Percentiles rank a stretch among this genome's conserved stretches.
phyloP scores from a whole-genome alignment of 2,329 filamentous ascomycete genomes.

The Venturia nashicola region DNA sequence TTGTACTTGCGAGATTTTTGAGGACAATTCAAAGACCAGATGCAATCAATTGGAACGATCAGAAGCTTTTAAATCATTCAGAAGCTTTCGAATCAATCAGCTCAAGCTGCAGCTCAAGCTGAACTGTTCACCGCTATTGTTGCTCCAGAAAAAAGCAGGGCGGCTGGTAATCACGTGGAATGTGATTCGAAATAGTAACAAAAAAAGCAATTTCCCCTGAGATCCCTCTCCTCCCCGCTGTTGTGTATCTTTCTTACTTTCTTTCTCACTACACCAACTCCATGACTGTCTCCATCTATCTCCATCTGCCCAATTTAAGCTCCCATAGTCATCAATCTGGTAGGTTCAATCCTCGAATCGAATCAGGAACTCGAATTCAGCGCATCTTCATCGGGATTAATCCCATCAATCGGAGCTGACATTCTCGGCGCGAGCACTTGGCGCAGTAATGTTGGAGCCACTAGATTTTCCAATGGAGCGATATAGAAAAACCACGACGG shows the following conservation, averaged over 20 bases:
- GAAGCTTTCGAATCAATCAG: not conserved
- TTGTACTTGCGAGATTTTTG: not conserved
- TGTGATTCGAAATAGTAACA: not conserved
- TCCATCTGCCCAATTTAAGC: not conserved
- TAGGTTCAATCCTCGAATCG: too few relatives aligned
- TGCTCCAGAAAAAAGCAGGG: not conserved
- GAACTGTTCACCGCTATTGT: too few relatives aligned
- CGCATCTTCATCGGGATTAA: too few relatives aligned
- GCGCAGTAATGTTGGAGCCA: too few relatives aligned
- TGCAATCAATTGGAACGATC: not conserved
- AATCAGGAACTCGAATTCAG: too few relatives aligned
- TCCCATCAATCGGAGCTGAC: too few relatives aligned
- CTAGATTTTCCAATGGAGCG: too few relatives aligned
- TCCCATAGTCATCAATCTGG: too few relatives aligned
- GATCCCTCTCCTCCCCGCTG: not conserved
- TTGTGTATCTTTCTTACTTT: not conserved
- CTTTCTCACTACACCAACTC: not conserved
- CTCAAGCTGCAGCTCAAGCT: too few relatives aligned
- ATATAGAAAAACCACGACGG: too few relatives aligned
- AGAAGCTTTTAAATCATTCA: not conserved
- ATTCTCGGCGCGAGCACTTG: too few relatives aligned
- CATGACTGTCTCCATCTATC: not conserved
- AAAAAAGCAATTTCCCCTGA: not conserved
- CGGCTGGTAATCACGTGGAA: not conserved
- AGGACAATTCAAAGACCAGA: not conserved